Base-by-base conservation (phyloP, 2,329 filamentous ascomycete genomes). In the Sporothrix globosa region DNA sequence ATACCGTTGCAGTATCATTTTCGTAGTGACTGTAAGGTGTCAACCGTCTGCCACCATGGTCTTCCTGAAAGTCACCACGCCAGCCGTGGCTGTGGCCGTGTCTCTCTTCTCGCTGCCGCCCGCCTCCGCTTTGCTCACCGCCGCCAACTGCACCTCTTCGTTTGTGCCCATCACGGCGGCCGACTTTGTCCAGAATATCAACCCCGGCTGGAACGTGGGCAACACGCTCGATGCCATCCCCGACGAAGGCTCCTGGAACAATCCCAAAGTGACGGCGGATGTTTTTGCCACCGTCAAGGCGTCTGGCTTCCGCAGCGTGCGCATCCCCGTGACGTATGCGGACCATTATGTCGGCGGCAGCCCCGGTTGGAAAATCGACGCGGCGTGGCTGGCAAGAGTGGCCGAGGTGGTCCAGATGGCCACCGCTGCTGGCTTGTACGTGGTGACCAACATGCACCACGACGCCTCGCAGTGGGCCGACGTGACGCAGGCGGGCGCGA, bases 391-490 rank as follows among this genome's bases (percentile, higher is more conserved):
- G 56, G 80, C 87, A 70, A 81, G 87, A 13, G 86, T 89, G 1
- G 84, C 83, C 1, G 83, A 86, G 44, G 87, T 89, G 1, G 78
- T 89, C 11, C 85, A 88, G 73, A 83, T 85, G 82, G 82, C 86
- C 7, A 82, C 85, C 0, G 77, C 81, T 2, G 80, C 82, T 0
- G 84, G 81, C 2, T 76, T 89, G 4, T 86, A 83, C 70, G 83
- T 83, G 0, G 80, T 89, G 34, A 82, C 88, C 14, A 87, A 89
- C 72, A 83, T 86, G 7, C 87, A 89, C 72, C 87, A 89, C 71
- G 86, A 90, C 73, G 85, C 83, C 11, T 87, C 83, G 85, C 79
- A 81, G 30, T 89, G 87, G 87, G 84, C 84, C 4, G 86, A 88
- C 74, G 78, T 86, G 4, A 83, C 83, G 1, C 75, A 78, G 0